Conservation (phyloP, 1,284 basidiomycete genomes). For the Hemileia vastatrix region DNA sequence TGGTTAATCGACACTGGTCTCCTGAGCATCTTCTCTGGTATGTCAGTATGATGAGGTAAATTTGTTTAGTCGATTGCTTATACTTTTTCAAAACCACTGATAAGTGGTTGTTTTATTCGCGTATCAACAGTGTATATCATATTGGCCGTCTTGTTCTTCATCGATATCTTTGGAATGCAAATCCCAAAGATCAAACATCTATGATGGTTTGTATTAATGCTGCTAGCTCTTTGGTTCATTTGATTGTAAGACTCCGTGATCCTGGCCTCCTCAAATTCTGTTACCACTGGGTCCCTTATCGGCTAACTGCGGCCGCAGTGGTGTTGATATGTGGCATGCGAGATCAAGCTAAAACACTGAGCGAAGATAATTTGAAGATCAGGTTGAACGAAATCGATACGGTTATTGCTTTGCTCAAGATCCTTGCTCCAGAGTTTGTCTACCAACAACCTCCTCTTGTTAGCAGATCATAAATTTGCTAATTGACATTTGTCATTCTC, state of each 20-base stretch:
- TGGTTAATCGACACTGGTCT: background rate
- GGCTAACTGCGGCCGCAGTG: background rate
- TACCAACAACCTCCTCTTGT: too few relatives aligned
- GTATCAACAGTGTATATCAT: background rate
- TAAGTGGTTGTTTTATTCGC: too few relatives aligned
- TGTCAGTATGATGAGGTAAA: background rate
- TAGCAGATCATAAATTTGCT: too few relatives aligned
- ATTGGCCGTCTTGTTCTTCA: constrained; percentile 1
- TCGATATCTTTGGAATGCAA: background rate
- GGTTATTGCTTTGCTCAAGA: too few relatives aligned
- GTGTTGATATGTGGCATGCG: background rate
- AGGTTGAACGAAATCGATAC: too few relatives aligned
- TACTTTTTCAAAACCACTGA: background rate
- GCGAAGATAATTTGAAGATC: too few relatives aligned
- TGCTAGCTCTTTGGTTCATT: background rate
- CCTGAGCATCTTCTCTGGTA: background rate
- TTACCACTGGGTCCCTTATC: constrained; percentile 2
- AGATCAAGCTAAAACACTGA: too few relatives aligned
- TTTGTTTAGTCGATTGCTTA: background rate
- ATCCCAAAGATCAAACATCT: background rate
- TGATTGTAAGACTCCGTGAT: constrained; percentile 1
- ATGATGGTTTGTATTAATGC: background rate
- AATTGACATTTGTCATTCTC: too few relatives aligned
- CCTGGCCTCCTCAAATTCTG: background rate
- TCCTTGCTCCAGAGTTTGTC: too few relatives aligned